Evolutionary conservation across 257 asterid genomes (phyloP), one percentile per base, ranked within the genome.

Genomic region (Nicotiana otophora): DNA sequence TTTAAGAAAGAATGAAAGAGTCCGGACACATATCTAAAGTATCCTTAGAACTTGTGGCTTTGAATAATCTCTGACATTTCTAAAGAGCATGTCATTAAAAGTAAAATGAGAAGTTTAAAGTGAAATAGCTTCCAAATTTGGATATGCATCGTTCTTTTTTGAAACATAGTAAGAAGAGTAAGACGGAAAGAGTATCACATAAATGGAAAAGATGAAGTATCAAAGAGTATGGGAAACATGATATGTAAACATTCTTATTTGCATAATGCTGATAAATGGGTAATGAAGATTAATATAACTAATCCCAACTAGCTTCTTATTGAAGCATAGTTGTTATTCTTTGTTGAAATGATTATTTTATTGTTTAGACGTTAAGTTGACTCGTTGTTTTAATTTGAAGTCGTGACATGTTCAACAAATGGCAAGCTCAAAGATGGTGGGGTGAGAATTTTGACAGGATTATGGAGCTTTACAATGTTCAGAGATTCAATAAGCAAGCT

Each of bases 391-490:
- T 69, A 8, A 80, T 81, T 3, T 84, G 88, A 80, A 94, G 98
- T 89, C 97, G 98, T 16, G 98, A 94, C 65, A 87, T 91, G 94
- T 94, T 92, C 84, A 85, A 91, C 89, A 94, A 91, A 82, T 91
- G 96, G 92, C 90, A 94, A 91, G 98, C 97, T 57, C 98, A 94
- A 78, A 85, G 94, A 83, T 92, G 97, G 98, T 94, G 97, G 97
- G 96, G 91, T 3, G 97, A 94, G 66, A 94, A 94, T 55, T 94
- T 88, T 57, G 98, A 94, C 69, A 85, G 95, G 69, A 90, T 94
- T 83, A 92, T 92, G 96, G 98, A 92, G 90, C 92, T 94, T 4
- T 94, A 94, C 84, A 94, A 94, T 84, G 97, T 94, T 61, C 97
- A 90, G 87, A 94, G 87, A 87, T 91, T 94, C 88, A 92, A 92